Base-by-base conservation (phyloP, 352 stramenopile genomes). In the Thraustochytrium aureum region DNA sequence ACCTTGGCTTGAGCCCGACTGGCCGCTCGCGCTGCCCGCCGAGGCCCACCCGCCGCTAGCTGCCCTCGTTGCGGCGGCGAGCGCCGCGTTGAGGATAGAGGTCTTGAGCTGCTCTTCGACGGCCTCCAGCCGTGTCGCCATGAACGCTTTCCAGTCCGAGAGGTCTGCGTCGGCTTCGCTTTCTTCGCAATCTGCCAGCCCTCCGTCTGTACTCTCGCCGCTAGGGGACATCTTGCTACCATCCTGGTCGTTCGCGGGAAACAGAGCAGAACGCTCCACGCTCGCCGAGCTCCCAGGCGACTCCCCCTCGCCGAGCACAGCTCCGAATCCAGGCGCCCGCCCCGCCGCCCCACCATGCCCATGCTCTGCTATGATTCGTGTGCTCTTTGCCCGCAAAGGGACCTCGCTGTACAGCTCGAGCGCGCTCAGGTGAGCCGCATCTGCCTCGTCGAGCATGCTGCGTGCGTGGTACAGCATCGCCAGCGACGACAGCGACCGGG, bases 401-500 rank as follows among this genome's bases (percentile, higher is more conserved):
- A 79, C 69, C 20, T 79, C 59, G 5, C 47, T 39, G 37, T 67
- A 79, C 5, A 79, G 41, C 42, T 79, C 67, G 22, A 79, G 69
- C 37, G 69, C 47, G 10, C 67, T 52, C 30, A 79, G 59, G 38
- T 79, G 69, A 7, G 59, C 59, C 35, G 56, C 32, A 52, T 79
- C 69, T 10, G 69, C 69, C 41, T 79, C 32, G n/a, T 79, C 20
- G 20, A 54, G 52, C 69, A 79, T 79, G 37, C 32, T 64, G 3
- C 50, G 26, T 5, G 37, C 50, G 41, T 79, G 69, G 35, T 67
- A 79, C 2, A 37, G 50, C 52, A 73, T 79, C 20, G 69, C 50
- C 7, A 79, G 59, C 37, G 69, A 73, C n/a, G 69, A 72, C 7
- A 65, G 50, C 37, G 69, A 79, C 17, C 69, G 50, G 22, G 69